These are phyloP conservation scores for Pezicula neosporulosa DNA, from an alignment of 2,329 filamentous ascomycete species.

Conservation along the genomic window DNA sequence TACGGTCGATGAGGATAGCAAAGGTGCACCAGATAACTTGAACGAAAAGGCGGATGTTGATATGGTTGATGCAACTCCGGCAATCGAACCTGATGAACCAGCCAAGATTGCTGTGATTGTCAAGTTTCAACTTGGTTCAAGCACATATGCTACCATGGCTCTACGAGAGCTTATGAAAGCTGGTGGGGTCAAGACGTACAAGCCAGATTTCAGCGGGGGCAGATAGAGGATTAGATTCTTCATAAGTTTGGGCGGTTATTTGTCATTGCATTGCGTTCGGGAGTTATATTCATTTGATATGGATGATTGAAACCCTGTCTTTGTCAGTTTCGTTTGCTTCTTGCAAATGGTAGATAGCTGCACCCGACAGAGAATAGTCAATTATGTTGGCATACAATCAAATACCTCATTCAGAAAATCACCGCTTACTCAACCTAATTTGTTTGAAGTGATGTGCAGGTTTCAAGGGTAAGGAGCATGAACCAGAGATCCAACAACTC, in stretches of 20 bases:
- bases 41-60: neutral
- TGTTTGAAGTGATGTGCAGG: too few relatives aligned
- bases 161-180: constrained; percentile 75
- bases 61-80: neutral
- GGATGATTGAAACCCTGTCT: too few relatives aligned
- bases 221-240: constrained; percentile 6
- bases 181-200: constrained; percentile 55
- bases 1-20: too few relatives aligned
- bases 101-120: constrained; percentile 64
- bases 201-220: constrained; percentile 53
- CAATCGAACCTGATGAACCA: constrained; percentile 2
- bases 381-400: too few relatives aligned
- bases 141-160: constrained; percentile 83
- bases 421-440: too few relatives aligned
- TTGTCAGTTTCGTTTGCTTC: too few relatives aligned
- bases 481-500: too few relatives aligned
- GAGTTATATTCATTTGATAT: neutral
- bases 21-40: neutral
- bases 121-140: constrained; percentile 73
- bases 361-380: too few relatives aligned
- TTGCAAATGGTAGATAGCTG: too few relatives aligned
- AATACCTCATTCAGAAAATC: too few relatives aligned
- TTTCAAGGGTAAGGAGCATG: too few relatives aligned
- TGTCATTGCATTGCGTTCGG: neutral
- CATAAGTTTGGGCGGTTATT: neutral